A percentile compares a stretch with the other conserved stretches of the same genome.
Evolutionary conservation across 2,329 filamentous ascomycete genomes (phyloP).

Genomic region (Cercospora canescens): DNA sequence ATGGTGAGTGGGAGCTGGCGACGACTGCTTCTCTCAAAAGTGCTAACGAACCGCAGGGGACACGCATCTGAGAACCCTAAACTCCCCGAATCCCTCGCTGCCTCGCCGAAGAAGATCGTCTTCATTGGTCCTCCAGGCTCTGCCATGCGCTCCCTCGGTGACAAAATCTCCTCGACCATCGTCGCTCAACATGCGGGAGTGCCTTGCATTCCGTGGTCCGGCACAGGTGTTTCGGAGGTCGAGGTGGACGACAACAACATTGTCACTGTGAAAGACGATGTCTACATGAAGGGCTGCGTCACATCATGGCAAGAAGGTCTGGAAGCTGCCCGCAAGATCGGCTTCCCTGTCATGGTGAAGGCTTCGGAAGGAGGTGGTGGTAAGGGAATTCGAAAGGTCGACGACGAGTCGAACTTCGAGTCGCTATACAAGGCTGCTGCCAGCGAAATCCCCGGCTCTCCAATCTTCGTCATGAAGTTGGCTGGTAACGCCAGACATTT

Average conservation of each 20-base stretch:
- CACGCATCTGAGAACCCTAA: constrained; percentile 99
- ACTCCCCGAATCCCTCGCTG: constrained; percentile 91
- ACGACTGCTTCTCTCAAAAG: not conserved
- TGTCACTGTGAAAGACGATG: constrained; percentile 82
- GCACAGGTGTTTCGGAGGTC: constrained; percentile 84
- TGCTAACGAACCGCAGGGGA: constrained; percentile 60
- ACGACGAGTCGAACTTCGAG: constrained; percentile 80
- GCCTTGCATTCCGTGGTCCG: constrained; percentile 99
- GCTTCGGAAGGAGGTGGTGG: constrained; percentile 99
- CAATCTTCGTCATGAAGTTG: constrained; percentile 99
- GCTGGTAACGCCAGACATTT: constrained; percentile 94
- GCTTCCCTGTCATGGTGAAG: constrained; percentile 99
- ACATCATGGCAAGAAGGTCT: constrained; percentile 88
- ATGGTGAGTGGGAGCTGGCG: constrained; percentile 64
- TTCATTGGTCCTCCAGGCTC: constrained; percentile 98
- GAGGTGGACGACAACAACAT: constrained; percentile 77
- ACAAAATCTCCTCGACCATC: constrained; percentile 99
- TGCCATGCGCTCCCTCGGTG: constrained; percentile 97
- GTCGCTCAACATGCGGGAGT: constrained; percentile 96
- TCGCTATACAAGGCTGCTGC: constrained; percentile 92
- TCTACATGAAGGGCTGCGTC: constrained; percentile 91
- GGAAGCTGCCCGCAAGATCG: constrained; percentile 81
- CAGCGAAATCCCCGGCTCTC: constrained; percentile 95
- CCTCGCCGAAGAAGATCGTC: constrained; percentile 96
- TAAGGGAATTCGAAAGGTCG: constrained; percentile 97